Base-by-base conservation (phyloP, 2,329 filamentous ascomycete genomes). In the Scortechinia acanthostroma region DNA sequence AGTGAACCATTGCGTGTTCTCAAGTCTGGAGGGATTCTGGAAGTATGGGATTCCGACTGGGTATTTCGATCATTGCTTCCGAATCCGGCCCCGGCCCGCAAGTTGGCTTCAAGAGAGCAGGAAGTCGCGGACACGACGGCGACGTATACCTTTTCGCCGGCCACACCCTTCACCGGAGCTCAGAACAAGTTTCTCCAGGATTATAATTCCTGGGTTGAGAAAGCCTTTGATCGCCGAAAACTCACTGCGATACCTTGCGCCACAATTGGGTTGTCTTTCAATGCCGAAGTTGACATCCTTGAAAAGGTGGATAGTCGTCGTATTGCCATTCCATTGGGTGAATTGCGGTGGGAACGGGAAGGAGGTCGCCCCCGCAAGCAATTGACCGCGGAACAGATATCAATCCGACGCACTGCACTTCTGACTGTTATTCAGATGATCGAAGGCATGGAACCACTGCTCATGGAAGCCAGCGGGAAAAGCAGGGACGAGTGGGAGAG, bases 21-120 rank as follows among this genome's bases (percentile, higher is more conserved):
- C 21, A 72, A 66, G 49, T 68, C 70, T 2, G 76, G 74, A 4
- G 77, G 77, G 2, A 67, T 71, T 4, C 55, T 81, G 22, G 77
- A 82, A 52, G 63, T 77, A 4, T 81, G 77, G 77, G 77, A 81
- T 51, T 73, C 74, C 1, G 76, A 81, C 56, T 69, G 76, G 55
- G 65, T 76, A 19, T 69, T 80, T 47, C 69, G 77, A 35, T 76
- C 74, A 3, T 60, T 82, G 46, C 62, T 76, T 42, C 76, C 76
- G 14, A 74, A 78, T 50, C 74, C 76, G 17, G 72, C 74, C 2
- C 67, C 70, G 3, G 67, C 74, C 6, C 69, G 70, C 22, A 68
- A 70, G 30, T 66, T 68, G 48, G 65, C 67, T 10, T 63, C 65
- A 15, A 64, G 68, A 23, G 71, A 77, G 47, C 69, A 73, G 50